Percentiles rank a stretch among this genome's conserved stretches.
Evolutionary conservation across 108 stramenopile species (phyloP).

Genomic region (Cyclostephanos tholiformis): DNA sequence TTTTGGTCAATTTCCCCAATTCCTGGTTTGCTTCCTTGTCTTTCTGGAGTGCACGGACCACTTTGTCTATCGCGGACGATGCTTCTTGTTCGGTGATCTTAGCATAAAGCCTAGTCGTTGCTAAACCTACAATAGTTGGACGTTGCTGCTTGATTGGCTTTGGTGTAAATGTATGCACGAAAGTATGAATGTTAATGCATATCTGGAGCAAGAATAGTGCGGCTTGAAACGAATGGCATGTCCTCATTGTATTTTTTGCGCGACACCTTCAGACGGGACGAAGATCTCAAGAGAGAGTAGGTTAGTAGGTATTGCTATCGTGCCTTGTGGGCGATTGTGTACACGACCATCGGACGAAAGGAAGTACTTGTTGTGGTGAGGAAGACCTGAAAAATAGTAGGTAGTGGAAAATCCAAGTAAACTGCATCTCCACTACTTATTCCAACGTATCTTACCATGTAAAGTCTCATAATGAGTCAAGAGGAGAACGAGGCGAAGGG

Average conservation of each 20-base stretch:
- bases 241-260: neutral
- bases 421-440: no score
- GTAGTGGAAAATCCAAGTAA: no score
- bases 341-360: no score
- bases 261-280: neutral
- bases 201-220: neutral
- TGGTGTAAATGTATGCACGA: neutral
- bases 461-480: no score
- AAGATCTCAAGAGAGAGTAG: neutral
- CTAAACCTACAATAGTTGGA: neutral
- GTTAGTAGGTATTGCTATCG: no score
- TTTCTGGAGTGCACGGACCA: slow-evolving; percentile 71
- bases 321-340: no score
- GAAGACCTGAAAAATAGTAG: no score
- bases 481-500: no score
- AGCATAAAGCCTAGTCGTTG: neutral
- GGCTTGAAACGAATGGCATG: neutral
- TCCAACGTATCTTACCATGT: no score
- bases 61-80: slow-evolving; percentile 72
- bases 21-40: slow-evolving; percentile 69
- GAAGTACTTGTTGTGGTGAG: no score
- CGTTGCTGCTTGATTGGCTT: neutral
- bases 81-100: slow-evolving; percentile 70
- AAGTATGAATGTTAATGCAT: slow-evolving; percentile 2
- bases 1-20: slow-evolving; percentile 69